A percentile compares a stretch with the other conserved stretches of the same genome.
These are phyloP conservation scores for Microsporum ferrugineum DNA, from an alignment of 2,329 filamentous ascomycete species.

Conservation along the genomic window DNA sequence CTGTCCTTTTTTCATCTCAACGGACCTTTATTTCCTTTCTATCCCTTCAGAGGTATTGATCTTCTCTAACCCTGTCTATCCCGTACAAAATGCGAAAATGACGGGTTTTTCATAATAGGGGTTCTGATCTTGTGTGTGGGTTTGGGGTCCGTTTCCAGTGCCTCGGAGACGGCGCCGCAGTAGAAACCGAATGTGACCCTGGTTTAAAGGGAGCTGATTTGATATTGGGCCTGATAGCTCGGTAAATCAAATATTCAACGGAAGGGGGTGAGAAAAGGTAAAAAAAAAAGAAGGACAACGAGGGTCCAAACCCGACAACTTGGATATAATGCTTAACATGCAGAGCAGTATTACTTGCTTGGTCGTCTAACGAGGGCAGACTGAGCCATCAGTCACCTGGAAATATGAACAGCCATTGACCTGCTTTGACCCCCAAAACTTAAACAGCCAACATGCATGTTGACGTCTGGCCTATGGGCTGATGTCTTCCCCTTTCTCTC, in stretches of 20 bases:
- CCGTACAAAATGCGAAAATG: background rate
- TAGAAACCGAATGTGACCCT: background rate
- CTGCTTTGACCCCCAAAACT: background rate
- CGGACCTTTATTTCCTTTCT: background rate
- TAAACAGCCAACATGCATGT: background rate
- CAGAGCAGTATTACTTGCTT: conserved; percentile 1
- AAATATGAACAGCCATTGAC: background rate
- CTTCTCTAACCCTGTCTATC: background rate
- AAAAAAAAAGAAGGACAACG: background rate
- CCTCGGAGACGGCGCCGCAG: background rate
- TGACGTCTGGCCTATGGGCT: background rate
- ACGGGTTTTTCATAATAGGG: background rate
- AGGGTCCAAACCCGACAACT: conserved; percentile 2
- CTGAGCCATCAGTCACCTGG: background rate
- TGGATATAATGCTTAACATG: background rate
- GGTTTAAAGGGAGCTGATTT: background rate
- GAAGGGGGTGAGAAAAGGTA: background rate
- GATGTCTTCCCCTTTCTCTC: background rate
- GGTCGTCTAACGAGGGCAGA: background rate
- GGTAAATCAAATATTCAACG: background rate
- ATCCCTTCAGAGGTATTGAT: background rate
- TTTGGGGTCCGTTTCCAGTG: background rate
- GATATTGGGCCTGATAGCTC: background rate
- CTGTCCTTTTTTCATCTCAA: background rate
- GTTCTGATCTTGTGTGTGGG: background rate